Evolutionary conservation across 2,329 filamentous ascomycete species (phyloP), one percentile per base, ranked within the genome.

Genomic region (Nothophoma quercina): DNA sequence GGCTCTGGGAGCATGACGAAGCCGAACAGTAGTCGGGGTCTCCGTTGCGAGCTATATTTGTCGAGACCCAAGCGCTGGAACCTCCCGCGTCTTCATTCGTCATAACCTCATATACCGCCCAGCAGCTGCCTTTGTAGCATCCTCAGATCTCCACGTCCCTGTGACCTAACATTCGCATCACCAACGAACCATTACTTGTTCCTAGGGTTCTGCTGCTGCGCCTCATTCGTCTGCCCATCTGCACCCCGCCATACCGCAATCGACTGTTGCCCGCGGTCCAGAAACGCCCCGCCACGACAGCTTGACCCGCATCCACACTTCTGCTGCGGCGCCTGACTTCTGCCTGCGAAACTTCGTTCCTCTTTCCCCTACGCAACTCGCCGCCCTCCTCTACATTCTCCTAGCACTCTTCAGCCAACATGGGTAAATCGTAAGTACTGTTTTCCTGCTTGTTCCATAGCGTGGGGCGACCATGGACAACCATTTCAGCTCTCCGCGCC

Each of bases 361-460:
- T 56, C 40, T 48, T 30, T 23, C 49, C 38, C 33, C 44, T 26
- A 23, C 47, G 33, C 41, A 29, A 28, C 35, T 44, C 2, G 38
- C 26, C 34, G 23, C 29, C 19, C 15, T 36, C 44, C 47, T 16
- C 55, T 47, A 38, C 58, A 30, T 54, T 48, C 32, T 41, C 34
- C 51, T 26, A 45, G 36, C 43, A 26, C 28, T 43, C 36, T 34
- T 13, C 49, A 62, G 60, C 56, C 38, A 39, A 48, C 63, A 75
- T 75, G 73, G 73, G 73, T 62, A 75, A 75, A 74, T 74, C 71
- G 73, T 75, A 71, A 75, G 73, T 73, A 42, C 49, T 38, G 43
- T 55, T 33, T 63, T 49, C 56, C 54, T 60, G 52, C 49, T 60
- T 60, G 44, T 39, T 56, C 40, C 40, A 46, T 50, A 33, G 39